Percentiles rank a stretch among this genome's conserved stretches.
Evolutionary conservation across 2,329 filamentous ascomycete species (phyloP).

Genomic region (Phaeosphaeriaceae sp.): DNA sequence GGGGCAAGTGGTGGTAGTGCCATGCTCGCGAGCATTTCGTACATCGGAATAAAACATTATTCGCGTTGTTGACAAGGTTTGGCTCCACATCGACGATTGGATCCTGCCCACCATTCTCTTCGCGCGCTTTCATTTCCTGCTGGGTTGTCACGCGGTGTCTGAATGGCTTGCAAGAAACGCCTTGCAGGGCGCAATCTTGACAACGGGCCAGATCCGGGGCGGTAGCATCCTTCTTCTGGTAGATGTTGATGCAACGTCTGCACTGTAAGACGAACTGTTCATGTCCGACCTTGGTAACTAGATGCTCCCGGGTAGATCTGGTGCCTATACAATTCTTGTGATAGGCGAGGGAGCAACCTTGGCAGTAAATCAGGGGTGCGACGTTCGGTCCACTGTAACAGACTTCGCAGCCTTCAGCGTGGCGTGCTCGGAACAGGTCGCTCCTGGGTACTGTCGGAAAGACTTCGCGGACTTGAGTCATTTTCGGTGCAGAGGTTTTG

Average conservation of each 20-base stretch:
- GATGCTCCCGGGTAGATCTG: constrained; percentile 78
- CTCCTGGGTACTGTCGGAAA: constrained; percentile 70
- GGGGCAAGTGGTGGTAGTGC: constrained; percentile 83
- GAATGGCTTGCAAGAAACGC: constrained; percentile 76
- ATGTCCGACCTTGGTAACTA: constrained; percentile 82
- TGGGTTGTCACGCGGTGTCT: constrained; percentile 73
- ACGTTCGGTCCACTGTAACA: constrained; percentile 69
- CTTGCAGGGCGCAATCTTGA: constrained; percentile 70
- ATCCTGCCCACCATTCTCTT: constrained; percentile 80
- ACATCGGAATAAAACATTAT: constrained; percentile 86
- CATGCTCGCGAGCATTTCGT: constrained; percentile 76
- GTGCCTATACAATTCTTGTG: constrained; percentile 84
- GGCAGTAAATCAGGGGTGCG: constrained; percentile 81
- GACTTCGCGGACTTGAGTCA: constrained; percentile 70
- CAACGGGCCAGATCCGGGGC: constrained; percentile 77
- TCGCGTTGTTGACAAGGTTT: constrained; percentile 73
- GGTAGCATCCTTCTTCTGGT: constrained; percentile 70
- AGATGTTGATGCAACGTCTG: constrained; percentile 76
- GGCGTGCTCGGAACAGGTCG: constrained; percentile 72
- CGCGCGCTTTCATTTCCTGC: constrained; percentile 83
- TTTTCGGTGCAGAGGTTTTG: constrained; percentile 57
- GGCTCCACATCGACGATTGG: constrained; percentile 71
- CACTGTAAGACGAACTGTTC: constrained; percentile 89
- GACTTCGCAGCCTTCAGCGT: constrained; percentile 74
- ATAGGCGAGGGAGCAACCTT: constrained; percentile 85